Base-by-base conservation (phyloP, 345 rosid genomes). In the Salix udensis region DNA sequence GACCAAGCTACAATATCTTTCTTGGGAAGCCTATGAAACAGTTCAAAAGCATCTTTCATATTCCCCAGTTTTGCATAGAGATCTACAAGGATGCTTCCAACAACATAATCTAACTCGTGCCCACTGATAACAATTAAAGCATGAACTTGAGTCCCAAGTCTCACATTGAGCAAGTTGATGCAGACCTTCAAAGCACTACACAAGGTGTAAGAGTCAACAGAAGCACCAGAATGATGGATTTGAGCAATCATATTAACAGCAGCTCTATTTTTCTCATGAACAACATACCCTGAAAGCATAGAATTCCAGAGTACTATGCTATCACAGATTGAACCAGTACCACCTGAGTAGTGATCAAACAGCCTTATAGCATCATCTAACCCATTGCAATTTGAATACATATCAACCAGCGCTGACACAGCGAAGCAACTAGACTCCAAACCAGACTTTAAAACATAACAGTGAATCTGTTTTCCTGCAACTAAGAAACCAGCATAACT, bases 1-100 rank as follows among this genome's bases (percentile, higher is more conserved):
- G 93, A 87, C 92, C 92, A 92, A 70, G 89, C 89, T 9, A 92
- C 72, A 15, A 77, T 80, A 81, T 92, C 93, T 82, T 87, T 89
- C 71, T 77, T 48, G 15, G 89, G 91, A 70, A 90, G 90, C 81
- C 79, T 77, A 44, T 77, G 70, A 82, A 90, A 89, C 62, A 88
- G 71, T 62, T 28, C 52, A 66, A 81, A 34, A 31, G 88, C 90
- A 52, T 82, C 77, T 65, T 84, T 62, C 60, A 88, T 67, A 23
- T 82, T 77, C 60, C 93, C 91, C 39, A 82, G 64, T 68, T 83
- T 86, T 48, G 87, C 90, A 77, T 90, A 83, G 77, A 89, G 84
- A 75, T 90, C 90, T 34, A 86, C 76, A 64, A 89, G 87, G 82
- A 87, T 81, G 85, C 92, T 89, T 67, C 93, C 90, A 55, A 88